Evolutionary conservation across 2,329 filamentous ascomycete species (phyloP).

Genomic region (Microdochium trichocladiopsis): DNA sequence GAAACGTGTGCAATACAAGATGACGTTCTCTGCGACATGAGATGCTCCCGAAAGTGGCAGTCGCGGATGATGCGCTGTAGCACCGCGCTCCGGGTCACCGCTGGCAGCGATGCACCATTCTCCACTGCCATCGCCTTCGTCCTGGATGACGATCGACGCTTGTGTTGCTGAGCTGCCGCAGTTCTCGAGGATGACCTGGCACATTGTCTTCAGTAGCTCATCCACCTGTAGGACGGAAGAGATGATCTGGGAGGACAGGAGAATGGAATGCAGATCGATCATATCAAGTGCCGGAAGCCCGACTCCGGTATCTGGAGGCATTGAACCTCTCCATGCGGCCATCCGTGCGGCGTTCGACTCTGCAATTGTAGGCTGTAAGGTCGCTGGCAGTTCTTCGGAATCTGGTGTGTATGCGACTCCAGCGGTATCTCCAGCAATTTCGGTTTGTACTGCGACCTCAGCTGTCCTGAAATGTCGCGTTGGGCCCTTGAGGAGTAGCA

Average conservation of each 20-base stretch:
- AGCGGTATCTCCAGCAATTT: conserved; percentile 52
- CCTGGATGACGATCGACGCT: conserved; percentile 68
- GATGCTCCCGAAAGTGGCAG: conserved; percentile 59
- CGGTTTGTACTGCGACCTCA: conserved; percentile 64
- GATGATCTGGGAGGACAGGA: conserved; percentile 72
- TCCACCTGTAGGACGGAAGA: conserved; percentile 73
- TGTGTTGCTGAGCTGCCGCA: conserved; percentile 64
- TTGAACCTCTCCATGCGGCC: conserved; percentile 56
- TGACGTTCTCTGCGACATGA: conserved; percentile 68
- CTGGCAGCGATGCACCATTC: conserved; percentile 69
- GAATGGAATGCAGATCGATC: conserved; percentile 72
- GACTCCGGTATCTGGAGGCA: conserved; percentile 49
- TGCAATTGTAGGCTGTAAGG: conserved; percentile 33
- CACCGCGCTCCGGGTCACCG: conserved; percentile 62
- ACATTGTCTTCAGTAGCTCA: conserved; percentile 71
- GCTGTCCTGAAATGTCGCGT: conserved; percentile 48
- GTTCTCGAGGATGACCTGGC: conserved; percentile 71
- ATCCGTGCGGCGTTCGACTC: conserved; percentile 52
- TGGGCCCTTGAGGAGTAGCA: conserved; percentile 57
- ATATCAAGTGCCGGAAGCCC: conserved; percentile 72
- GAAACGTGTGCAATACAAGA: conserved; percentile 71
- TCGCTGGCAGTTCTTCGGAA: conserved; percentile 30
- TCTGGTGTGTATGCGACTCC: conserved; percentile 44
- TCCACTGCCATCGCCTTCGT: conserved; percentile 48
- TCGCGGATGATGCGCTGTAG: conserved; percentile 58